phyloP scores from a whole-genome alignment of 495 filamentous ascomycete species.

The Podospora pseudopauciseta region DNA sequence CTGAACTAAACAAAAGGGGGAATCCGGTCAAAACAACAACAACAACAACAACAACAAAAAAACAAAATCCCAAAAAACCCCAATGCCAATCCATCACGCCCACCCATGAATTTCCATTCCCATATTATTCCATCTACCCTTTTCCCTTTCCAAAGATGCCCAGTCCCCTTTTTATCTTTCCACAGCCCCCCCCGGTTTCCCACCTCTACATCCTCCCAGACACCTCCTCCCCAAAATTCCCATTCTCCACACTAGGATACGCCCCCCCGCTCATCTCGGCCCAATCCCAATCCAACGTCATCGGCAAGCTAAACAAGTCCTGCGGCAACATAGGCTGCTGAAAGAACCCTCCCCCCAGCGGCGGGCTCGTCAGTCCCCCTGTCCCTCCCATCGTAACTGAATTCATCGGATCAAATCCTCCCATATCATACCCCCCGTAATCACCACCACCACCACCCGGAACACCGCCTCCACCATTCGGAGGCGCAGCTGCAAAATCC shows the following conservation, averaged over 20 bases:
- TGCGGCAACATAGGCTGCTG: constrained; percentile 95
- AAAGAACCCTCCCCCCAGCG: constrained; percentile 29
- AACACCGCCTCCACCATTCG: constrained; percentile 16
- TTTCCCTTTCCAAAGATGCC: background rate
- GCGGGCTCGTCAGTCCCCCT: constrained; percentile 39
- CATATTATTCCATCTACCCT: background rate
- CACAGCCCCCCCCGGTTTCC: no score
- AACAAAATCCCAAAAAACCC: background rate
- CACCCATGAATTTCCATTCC: background rate
- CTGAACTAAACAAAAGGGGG: constrained; percentile 4
- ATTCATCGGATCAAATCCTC: constrained; percentile 37
- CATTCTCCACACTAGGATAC: constrained; percentile 53
- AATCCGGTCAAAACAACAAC: background rate
- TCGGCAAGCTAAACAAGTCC: constrained; percentile 93
- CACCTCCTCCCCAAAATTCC: constrained; percentile 32
- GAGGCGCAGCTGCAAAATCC: constrained; percentile 21
- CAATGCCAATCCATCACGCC: background rate
- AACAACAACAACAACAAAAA: background rate
- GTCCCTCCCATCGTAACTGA: constrained; percentile 20
- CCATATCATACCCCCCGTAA: constrained; percentile 47
- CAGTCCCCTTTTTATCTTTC: background rate
- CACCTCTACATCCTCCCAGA: background rate
- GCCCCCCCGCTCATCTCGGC: constrained; percentile 70
- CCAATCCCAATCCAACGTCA: constrained; percentile 99
- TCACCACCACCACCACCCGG: constrained; percentile 29